phyloP scores from a whole-genome alignment of 2,329 filamentous ascomycete genomes.

The Byssochlamys sp. region DNA sequence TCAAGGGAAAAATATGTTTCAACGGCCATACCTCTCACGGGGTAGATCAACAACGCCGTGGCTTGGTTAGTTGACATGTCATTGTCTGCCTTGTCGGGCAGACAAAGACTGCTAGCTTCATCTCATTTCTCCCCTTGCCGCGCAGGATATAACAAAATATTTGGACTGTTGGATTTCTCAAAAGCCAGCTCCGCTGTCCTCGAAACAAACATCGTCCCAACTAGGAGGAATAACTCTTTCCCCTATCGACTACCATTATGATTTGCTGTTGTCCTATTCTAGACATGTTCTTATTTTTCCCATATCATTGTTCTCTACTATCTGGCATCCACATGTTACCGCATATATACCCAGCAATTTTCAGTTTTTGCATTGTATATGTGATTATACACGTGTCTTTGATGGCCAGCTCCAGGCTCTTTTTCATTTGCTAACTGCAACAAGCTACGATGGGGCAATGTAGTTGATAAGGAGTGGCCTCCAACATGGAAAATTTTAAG shows the following conservation, averaged over 20 bases:
- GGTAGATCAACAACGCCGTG: background rate
- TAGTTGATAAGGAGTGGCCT: background rate
- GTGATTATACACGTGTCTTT: background rate
- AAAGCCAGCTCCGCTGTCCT: background rate
- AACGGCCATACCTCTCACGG: background rate
- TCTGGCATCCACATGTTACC: background rate
- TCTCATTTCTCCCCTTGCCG: background rate
- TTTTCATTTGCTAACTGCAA: background rate
- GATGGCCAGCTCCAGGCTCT: background rate
- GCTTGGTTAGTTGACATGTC: background rate
- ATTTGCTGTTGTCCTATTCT: background rate
- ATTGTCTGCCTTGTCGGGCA: background rate
- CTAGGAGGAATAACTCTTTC: background rate
- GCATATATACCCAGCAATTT: background rate
- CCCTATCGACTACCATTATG: background rate
- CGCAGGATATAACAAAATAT: background rate
- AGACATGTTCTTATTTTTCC: background rate
- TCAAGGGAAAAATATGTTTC: background rate
- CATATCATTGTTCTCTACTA: background rate
- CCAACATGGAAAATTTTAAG: background rate
- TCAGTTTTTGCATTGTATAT: background rate
- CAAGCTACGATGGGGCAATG: background rate
- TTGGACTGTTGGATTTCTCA: background rate
- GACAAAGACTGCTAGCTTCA: background rate
- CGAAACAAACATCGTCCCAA: background rate